Base-by-base conservation (phyloP, 164 flowering plant species). In the Liriodendron chinense region DNA sequence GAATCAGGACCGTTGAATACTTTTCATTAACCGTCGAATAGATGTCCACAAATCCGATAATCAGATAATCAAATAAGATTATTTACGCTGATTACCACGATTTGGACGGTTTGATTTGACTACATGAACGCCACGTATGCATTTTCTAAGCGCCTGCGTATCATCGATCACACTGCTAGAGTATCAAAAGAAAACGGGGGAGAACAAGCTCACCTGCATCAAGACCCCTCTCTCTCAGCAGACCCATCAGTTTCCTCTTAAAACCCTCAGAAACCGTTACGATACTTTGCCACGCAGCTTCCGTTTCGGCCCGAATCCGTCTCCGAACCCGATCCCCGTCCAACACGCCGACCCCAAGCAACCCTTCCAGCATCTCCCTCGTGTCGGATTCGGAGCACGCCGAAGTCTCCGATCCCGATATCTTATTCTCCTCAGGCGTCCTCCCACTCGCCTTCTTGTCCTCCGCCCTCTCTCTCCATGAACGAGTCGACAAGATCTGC, bases 401-500 rank as follows among this genome's bases (percentile, higher is more conserved):
- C 69, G 14, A 59, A 68, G 68, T 53, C 14, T 59, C 73, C 12
- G 81, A 83, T 3, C 85, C 72, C 14, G 6, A 21, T 23, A 22
- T 64, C 26, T 64, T 23, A 21, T 64, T 9, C 3, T 64, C 67
- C 12, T 64, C 67, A 0, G 20, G 20, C 67, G 2, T 64, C 65
- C 22, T 65, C 18, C 34, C 10, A 14, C 5, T 47, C 64, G 59
- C 21, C 69, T 72, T 64, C 25, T n/a, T 2, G 14, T 34, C 73
- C 20, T 25, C 18, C 25, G 66, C 61, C 75, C n/a, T 79, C 77
- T 9, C 82, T 80, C 49, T 84, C 83, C 9, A 90, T 80, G 75
- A 88, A 89, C 9, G 82, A 82, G n/a, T 81, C 82, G 28, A 93
- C 86, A 28, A 93, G 89, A 59, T 88, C 82, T 24, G 87, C 90